Conservation (phyloP, 805 yeast species). For the Teunomyces atbi region DNA sequence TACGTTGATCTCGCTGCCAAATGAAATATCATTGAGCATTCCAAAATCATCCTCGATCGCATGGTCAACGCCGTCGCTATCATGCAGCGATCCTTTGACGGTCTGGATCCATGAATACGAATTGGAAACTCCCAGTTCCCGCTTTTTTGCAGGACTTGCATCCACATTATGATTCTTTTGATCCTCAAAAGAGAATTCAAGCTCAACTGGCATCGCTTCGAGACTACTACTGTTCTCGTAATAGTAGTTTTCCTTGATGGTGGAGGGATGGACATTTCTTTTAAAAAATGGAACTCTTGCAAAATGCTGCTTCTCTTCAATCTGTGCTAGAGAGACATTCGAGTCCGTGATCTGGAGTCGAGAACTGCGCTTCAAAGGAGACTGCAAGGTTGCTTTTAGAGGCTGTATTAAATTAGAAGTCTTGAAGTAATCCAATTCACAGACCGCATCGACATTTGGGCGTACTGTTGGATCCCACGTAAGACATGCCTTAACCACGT, state of each 20-base stretch:
- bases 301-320: background rate
- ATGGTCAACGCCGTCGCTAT: background rate
- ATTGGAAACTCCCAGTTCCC: background rate
- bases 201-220: background rate
- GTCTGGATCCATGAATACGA: background rate
- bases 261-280: too few relatives aligned
- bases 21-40: slow-evolving; percentile 9
- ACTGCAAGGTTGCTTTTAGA: too few relatives aligned
- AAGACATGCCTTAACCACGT: slow-evolving; percentile 49
- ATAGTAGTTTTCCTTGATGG: background rate
- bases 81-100: background rate
- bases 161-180: too few relatives aligned
- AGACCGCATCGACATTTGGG: slow-evolving; percentile 48
- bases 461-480: slow-evolving; percentile 79
- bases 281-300: too few relatives aligned
- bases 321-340: background rate
- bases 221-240: background rate
- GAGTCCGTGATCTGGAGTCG: background rate
- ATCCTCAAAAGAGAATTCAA: background rate
- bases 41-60: slow-evolving; percentile 4
- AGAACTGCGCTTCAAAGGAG: background rate
- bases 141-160: too few relatives aligned
- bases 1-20: slow-evolving; percentile 7
- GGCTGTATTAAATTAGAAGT: slow-evolving; percentile 25
- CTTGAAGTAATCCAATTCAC: slow-evolving; percentile 54